Conservation (phyloP, 306 rosid species). For the Citrullus amarus region DNA sequence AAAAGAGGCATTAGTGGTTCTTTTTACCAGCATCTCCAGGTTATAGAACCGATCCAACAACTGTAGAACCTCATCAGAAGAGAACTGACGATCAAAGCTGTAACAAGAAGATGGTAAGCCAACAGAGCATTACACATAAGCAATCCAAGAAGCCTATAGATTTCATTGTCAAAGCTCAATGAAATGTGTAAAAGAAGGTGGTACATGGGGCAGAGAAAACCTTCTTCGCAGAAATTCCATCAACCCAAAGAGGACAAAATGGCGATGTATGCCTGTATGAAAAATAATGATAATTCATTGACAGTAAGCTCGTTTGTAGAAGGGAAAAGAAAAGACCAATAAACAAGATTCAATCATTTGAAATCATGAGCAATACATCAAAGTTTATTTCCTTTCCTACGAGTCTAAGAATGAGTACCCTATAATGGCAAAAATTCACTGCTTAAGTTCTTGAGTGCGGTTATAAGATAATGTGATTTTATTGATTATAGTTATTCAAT, state of each 20-base stretch:
- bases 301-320: not conserved
- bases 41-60: constrained; percentile 92
- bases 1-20: not conserved
- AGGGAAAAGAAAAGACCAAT: not conserved
- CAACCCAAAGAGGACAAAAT: constrained; percentile 81
- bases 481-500: not conserved
- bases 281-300: not conserved
- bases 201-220: constrained; percentile 27
- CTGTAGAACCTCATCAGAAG: constrained; percentile 87
- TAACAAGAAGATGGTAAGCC: constrained; percentile 12
- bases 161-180: not conserved
- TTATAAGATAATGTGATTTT: not conserved
- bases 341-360: not conserved
- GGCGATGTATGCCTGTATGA: constrained; percentile 74
- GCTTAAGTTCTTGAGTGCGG: not conserved
- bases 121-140: constrained; percentile 4
- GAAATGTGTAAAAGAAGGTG: constrained; percentile 6
- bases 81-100: constrained; percentile 74
- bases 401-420: not conserved
- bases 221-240: constrained; percentile 84
- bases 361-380: not conserved
- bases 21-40: constrained; percentile 78
- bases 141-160: not conserved
- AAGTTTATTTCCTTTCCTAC: not conserved
- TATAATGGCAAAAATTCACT: not conserved